Base-by-base conservation (phyloP, 2,329 filamentous ascomycete species). In the Aspergillus sp. region DNA sequence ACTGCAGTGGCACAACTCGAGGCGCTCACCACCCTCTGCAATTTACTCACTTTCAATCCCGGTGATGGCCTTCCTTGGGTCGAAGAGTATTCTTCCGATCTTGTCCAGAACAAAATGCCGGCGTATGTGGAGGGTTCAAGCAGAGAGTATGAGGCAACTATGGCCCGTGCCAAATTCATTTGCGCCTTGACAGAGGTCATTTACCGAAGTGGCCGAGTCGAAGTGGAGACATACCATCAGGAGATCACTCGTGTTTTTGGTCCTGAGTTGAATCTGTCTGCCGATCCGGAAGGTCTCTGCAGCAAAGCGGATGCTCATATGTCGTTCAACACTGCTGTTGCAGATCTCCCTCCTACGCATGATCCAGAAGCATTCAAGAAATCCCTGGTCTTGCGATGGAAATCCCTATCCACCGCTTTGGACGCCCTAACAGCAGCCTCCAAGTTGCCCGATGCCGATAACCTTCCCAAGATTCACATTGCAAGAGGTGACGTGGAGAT, bases 1-100 rank as follows among this genome's bases (percentile, higher is more conserved):
- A 88, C 84, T 0, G 74, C 82, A 12, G 72, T 85, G 27, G 82
- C 84, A 4, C 81, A 84, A 53, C 64, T 88, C 44, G 80, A 70
- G 55, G 77, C 68, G 43, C 74, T 74, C 60, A 79, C 69, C 49
- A 76, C 67, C 37, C 70, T 76, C 46, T 80, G 74, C 60, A 73
- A 73, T 52, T 63, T 80, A 33, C 63, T 72, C 56, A 74, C 55
- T 49, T 76, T 58, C 45, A 71, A 63, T 59, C 66, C 59, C 9
- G 61, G 59, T 3, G 67, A 65, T 37, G 69, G 67, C 9, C 68
- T 85, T 13, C 73, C 76, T n/a, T 78, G 79, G 68, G 74, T 81
- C 46, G 77, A 82, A 49, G 74, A 82, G 53, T 74, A 77, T 49
- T 80, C 79, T 1, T 66, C 71, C 2, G 68, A 73, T 13, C 70